A percentile compares a stretch with the other conserved stretches of the same genome.
Evolutionary conservation across 2,329 filamentous ascomycete species (phyloP).

Genomic region (Alternaria dauci): DNA sequence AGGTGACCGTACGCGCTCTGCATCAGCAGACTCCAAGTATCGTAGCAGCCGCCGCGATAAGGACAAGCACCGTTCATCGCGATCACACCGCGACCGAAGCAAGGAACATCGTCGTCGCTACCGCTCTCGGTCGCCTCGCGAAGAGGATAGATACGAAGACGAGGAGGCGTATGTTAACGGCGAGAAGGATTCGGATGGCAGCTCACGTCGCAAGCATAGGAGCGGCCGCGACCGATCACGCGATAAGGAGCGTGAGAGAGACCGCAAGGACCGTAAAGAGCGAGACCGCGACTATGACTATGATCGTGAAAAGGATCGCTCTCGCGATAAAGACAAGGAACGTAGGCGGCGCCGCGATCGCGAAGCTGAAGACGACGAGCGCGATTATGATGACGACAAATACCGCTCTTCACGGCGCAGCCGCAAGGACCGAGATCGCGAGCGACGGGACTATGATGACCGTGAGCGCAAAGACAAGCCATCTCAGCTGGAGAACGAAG

Average conservation of each 20-base stretch:
- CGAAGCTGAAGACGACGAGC: slow-evolving; percentile 46
- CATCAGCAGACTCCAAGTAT: slow-evolving; percentile 68
- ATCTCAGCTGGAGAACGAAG: slow-evolving; percentile 19
- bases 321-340: slow-evolving; percentile 48
- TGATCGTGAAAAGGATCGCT: slow-evolving; percentile 45
- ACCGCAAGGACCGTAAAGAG: slow-evolving; percentile 57
- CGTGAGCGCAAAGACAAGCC: slow-evolving; percentile 33
- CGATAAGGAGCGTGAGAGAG: slow-evolving; percentile 45
- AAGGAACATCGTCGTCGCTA: slow-evolving; percentile 56
- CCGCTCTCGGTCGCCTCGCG: slow-evolving; percentile 52
- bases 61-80: slow-evolving; percentile 55
- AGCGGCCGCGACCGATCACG: slow-evolving; percentile 41
- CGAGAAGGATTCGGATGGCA: slow-evolving; percentile 38
- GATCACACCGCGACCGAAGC: slow-evolving; percentile 57
- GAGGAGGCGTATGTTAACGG: slow-evolving; percentile 43
- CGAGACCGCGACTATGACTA: slow-evolving; percentile 58
- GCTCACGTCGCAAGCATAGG: slow-evolving; percentile 49
- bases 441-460: slow-evolving; percentile 35
- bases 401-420: slow-evolving; percentile 54
- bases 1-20: slow-evolving; percentile 68
- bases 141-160: slow-evolving; percentile 40
- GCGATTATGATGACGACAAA: slow-evolving; percentile 50
- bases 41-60: slow-evolving; percentile 65
- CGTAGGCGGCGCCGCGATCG: slow-evolving; percentile 63
- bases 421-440: slow-evolving; percentile 54